phyloP scores from a whole-genome alignment of 73 alveolate genomes.

The Paramecium sonneborni region DNA sequence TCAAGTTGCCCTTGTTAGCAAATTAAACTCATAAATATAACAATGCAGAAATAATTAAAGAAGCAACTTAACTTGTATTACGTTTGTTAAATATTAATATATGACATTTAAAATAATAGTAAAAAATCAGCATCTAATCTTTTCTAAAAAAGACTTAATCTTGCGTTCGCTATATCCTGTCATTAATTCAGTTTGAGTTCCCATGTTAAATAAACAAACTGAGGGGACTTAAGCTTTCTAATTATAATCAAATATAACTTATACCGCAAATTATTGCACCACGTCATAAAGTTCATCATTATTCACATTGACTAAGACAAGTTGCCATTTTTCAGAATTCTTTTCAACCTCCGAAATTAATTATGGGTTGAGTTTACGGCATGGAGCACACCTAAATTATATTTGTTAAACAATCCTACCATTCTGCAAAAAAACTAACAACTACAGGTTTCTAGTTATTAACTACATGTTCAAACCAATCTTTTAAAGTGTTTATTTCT shows the following conservation, averaged over 20 bases:
- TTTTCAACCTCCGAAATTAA: background rate
- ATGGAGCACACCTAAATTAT: slow-evolving; percentile 39
- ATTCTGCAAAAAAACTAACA: slow-evolving; percentile 29
- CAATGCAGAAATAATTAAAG: too few species aligned
- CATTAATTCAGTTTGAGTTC: background rate
- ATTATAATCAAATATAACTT: background rate
- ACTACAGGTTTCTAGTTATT: background rate
- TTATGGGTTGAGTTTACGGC: slow-evolving; percentile 14
- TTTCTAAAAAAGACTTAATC: background rate
- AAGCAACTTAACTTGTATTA: too few species aligned
- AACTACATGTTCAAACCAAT: slow-evolving; percentile 10
- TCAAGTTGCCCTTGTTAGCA: too few species aligned
- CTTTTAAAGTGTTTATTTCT: background rate
- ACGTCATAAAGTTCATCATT: slow-evolving; percentile 25
- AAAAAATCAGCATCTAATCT: background rate
- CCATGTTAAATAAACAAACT: background rate
- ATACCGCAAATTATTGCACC: background rate
- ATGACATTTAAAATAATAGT: background rate
- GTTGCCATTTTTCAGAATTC: background rate
- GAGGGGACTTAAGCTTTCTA: slow-evolving; percentile 1
- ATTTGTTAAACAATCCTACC: background rate
- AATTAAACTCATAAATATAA: too few species aligned
- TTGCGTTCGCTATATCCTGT: background rate
- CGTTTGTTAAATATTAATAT: too few species aligned
- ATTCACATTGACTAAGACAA: background rate